These are phyloP conservation scores for Mycena rosella DNA, from an alignment of 768 basidiomycete species.

Conservation along the genomic window DNA sequence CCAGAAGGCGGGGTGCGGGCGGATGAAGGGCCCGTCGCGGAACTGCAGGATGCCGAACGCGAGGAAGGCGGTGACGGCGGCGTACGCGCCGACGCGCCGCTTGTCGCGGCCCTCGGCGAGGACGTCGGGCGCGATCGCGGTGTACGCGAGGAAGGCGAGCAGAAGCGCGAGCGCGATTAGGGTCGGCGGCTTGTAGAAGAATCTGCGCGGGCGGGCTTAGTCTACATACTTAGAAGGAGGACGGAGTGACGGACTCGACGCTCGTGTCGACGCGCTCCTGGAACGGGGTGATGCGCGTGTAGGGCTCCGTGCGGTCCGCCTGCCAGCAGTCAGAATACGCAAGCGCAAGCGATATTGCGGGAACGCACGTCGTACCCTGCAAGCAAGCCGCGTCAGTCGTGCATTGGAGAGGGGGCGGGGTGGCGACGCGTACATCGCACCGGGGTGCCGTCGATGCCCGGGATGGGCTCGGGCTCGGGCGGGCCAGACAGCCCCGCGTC, in stretches of 20 bases:
- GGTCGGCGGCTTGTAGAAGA: slow-evolving; percentile 89
- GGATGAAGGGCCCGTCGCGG: slow-evolving; percentile 89
- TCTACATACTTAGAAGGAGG: too few species aligned
- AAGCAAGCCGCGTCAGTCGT: not conserved
- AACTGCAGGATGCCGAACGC: slow-evolving; percentile 90
- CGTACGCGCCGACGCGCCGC: slow-evolving; percentile 85
- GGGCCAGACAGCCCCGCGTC: slow-evolving; percentile 64
- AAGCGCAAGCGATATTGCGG: too few species aligned
- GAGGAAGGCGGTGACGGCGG: slow-evolving; percentile 79
- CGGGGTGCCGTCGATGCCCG: slow-evolving; percentile 79
- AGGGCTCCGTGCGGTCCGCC: slow-evolving; percentile 88
- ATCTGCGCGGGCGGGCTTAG: slow-evolving; percentile 63
- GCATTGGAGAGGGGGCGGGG: not conserved
- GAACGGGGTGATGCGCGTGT: slow-evolving; percentile 86
- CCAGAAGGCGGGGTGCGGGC: slow-evolving; percentile 92
- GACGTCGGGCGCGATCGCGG: slow-evolving; percentile 88
- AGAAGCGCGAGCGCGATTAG: slow-evolving; percentile 78
- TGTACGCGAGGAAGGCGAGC: slow-evolving; percentile 78
- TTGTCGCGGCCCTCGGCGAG: slow-evolving; percentile 88
- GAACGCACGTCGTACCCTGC: slow-evolving; percentile 87
- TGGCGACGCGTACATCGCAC: slow-evolving; percentile 79
- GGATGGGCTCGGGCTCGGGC: slow-evolving; percentile 73
- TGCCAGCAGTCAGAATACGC: too few species aligned
- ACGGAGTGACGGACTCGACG: slow-evolving; percentile 77
- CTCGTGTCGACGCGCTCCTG: slow-evolving; percentile 87